Conservation (phyloP, 225 moss, liverwort and hornwort genomes). For the Marchantia paleacea region DNA sequence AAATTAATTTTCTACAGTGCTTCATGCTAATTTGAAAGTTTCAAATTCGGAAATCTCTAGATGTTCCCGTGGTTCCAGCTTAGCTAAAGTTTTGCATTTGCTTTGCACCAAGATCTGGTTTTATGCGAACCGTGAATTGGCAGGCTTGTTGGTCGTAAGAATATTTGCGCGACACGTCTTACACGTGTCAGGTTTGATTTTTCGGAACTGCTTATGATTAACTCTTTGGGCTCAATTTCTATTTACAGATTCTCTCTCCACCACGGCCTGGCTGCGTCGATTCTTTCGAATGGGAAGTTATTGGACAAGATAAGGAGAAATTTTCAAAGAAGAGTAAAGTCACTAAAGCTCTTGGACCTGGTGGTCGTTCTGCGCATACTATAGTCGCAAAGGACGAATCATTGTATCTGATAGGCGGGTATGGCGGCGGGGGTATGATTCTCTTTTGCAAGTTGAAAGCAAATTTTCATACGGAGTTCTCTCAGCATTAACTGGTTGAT, state of each 20-base stretch:
- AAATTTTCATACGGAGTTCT: no score
- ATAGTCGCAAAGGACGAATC: conserved; percentile 46
- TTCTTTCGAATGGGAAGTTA: conserved; percentile 34
- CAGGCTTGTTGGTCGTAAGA: no score
- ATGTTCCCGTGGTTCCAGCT: no score
- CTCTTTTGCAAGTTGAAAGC: background rate
- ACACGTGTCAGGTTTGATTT: background rate
- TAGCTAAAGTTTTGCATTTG: no score
- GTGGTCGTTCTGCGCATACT: conserved; percentile 87
- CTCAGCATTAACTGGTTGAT: no score
- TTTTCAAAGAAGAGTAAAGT: conserved; percentile 44
- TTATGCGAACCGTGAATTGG: no score
- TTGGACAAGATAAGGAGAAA: conserved; percentile 31
- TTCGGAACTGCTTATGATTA: background rate
- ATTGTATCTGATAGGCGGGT: conserved; percentile 79
- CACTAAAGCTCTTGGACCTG: conserved; percentile 43
- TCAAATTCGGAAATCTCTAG: no score
- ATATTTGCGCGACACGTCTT: no score
- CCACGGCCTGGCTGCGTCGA: conserved; percentile 29
- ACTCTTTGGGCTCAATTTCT: background rate
- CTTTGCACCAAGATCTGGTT: no score
- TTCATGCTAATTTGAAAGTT: no score
- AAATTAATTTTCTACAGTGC: no score
- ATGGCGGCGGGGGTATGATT: conserved; percentile 69
- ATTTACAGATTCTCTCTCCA: conserved; percentile 33